Percentiles rank a stretch among this genome's conserved stretches.
phyloP scores from a whole-genome alignment of 2,329 filamentous ascomycete species.

The Alternaria viburni region DNA sequence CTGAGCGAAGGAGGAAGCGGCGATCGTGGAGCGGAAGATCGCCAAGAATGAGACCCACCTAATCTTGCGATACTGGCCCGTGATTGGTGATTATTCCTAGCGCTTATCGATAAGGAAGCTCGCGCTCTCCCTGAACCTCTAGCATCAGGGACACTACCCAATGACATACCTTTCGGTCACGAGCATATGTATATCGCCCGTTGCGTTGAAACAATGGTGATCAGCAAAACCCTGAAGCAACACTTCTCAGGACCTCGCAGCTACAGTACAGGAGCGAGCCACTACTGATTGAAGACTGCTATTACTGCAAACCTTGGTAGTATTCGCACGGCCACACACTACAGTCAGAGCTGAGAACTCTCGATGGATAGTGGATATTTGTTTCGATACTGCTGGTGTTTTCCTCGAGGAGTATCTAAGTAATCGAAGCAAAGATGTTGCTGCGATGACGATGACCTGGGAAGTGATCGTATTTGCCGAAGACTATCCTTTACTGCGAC shows the following conservation, averaged over 20 bases:
- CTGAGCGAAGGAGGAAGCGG: background rate
- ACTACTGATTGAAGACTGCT: background rate
- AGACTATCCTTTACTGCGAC: background rate
- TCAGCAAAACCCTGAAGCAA: background rate
- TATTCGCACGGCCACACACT: background rate
- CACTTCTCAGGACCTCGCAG: background rate
- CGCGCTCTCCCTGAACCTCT: background rate
- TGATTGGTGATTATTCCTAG: accelerated
- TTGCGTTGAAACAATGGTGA: background rate
- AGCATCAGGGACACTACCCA: background rate
- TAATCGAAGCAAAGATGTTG: background rate
- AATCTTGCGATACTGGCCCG: background rate
- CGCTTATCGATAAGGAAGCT: background rate
- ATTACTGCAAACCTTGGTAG: background rate
- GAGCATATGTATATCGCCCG: background rate
- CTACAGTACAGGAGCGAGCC: background rate
- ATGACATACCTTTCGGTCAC: background rate
- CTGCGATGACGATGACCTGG: background rate
- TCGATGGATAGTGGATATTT: background rate
- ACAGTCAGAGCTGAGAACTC: background rate
- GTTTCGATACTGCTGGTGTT: background rate
- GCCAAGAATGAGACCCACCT: background rate
- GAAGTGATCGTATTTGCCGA: background rate
- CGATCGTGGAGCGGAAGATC: background rate
- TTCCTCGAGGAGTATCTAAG: background rate